These are phyloP conservation scores for Funneliformis caledonium DNA, from an alignment of 371 early-diverging fungal species.

Conservation along the genomic window DNA sequence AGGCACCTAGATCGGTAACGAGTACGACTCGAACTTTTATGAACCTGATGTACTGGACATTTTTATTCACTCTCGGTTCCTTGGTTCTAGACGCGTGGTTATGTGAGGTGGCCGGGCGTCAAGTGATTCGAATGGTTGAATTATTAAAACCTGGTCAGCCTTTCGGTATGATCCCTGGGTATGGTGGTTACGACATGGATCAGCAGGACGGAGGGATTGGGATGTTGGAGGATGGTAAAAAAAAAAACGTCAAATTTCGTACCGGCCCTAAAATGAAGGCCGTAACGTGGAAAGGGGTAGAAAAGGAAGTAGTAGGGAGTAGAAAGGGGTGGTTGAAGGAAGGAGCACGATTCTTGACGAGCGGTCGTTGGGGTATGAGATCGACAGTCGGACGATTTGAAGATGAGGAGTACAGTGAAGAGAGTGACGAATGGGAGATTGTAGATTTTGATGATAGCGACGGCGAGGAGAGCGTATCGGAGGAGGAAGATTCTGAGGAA, in stretches of 20 bases:
- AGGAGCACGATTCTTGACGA: background rate
- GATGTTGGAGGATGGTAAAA: slow-evolving; percentile 33
- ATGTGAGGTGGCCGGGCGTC: slow-evolving; percentile 49
- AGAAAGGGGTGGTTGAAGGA: slow-evolving; percentile 6
- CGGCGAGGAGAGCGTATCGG: background rate
- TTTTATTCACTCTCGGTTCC: slow-evolving; percentile 48
- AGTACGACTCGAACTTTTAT: slow-evolving; percentile 42
- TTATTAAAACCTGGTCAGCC: slow-evolving; percentile 35
- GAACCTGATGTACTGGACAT: slow-evolving; percentile 51
- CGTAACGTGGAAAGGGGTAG: slow-evolving; percentile 29
- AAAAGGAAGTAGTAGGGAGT: slow-evolving; percentile 5
- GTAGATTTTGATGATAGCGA: slow-evolving; percentile 32
- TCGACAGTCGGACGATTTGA: slow-evolving; percentile 12
- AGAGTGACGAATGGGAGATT: slow-evolving; percentile 39
- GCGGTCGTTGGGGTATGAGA: slow-evolving; percentile 9
- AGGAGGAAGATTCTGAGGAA: slow-evolving; percentile 4
- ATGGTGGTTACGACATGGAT: background rate
- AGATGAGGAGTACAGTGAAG: slow-evolving; percentile 29
- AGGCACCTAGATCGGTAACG: slow-evolving; percentile 41
- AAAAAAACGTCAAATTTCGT: slow-evolving; percentile 41
- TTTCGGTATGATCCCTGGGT: slow-evolving; percentile 6
- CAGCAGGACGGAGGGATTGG: slow-evolving; percentile 7
- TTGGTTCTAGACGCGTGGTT: slow-evolving; percentile 50
- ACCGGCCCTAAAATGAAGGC: slow-evolving; percentile 37
- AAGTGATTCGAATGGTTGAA: slow-evolving; percentile 49